Evolutionary conservation across 2,329 filamentous ascomycete genomes (phyloP).

Genomic region (Blastomyces gilchristii): DNA sequence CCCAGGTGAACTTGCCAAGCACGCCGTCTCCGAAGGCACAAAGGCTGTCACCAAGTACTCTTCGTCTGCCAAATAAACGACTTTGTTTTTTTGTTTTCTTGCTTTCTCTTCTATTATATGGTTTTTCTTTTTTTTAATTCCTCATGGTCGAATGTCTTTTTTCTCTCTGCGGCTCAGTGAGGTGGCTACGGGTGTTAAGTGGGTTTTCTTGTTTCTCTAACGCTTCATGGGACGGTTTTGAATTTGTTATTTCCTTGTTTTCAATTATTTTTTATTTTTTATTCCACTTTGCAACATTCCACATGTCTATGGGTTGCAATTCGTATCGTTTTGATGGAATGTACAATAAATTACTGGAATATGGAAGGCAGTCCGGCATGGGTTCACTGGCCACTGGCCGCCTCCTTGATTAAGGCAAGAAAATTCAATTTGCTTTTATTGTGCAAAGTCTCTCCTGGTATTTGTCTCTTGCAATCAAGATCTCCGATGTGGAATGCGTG

Average conservation of each 20-base stretch:
- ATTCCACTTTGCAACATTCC: conserved; percentile 15
- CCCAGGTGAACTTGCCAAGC: conserved; percentile 97
- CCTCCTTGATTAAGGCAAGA: conserved; percentile 26
- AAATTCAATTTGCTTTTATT: conserved; percentile 7
- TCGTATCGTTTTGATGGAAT: conserved; percentile 28
- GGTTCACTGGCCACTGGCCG: conserved; percentile 17
- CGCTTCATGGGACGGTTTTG: conserved; percentile 41
- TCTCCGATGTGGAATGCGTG: no score
- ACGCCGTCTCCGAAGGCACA: conserved; percentile 97
- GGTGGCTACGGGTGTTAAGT: conserved; percentile 23
- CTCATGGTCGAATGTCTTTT: conserved; percentile 31
- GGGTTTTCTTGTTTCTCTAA: conserved; percentile 29
- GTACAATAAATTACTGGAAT: conserved; percentile 36
- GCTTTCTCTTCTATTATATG: conserved; percentile 50
- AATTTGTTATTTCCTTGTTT: conserved; percentile 30
- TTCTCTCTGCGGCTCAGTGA: conserved; percentile 30
- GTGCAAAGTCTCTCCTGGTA: not conserved
- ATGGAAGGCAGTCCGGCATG: conserved; percentile 23
- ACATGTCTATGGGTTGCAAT: conserved; percentile 34
- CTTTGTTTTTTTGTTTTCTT: conserved; percentile 34
- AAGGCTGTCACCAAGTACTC: conserved; percentile 99
- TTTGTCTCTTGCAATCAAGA: no score
- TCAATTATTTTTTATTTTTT: conserved; percentile 25
- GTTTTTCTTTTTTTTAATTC: conserved; percentile 28
- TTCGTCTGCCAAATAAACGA: conserved; percentile 89